Evolutionary conservation across 305 asterid species (phyloP), one percentile per base, ranked within the genome.

Genomic region (Ilex paraguariensis): DNA sequence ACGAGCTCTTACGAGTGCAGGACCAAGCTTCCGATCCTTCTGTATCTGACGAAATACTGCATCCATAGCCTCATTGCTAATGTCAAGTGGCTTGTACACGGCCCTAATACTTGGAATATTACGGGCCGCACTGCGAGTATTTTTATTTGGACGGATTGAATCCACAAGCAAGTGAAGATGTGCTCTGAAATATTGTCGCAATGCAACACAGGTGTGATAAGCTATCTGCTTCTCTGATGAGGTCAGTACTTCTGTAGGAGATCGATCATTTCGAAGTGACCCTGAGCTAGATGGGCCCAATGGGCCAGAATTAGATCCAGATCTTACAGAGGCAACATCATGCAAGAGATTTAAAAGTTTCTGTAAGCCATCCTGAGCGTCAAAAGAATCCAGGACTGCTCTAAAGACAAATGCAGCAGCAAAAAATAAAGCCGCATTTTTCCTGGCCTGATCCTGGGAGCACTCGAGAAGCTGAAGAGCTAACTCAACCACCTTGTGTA

Each of bases 141-240:
- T 84, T 81, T 82, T 94, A 68, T 75, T 76, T 42, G 99, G 99
- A 56, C 99, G 93, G 65, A 88, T 67, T n/a, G 91, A 85, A 73
- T 94, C 99, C 76, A 91, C 91, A 32, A 86, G 85, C 75, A 91
- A 76, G 62, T 85, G 85, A 64, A 94, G 85, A 73, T 94, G 98
- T 61, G 97, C 96, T 77, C 98, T 83, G 73, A 94, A 91, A 77
- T 94, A 94, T 74, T 87, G 96, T 10, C 96, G 79, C 66, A 94
- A 76, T 55, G 99, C 96, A 45, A 88, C 87, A 77, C 95, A 90
- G 45, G 96, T 88, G 75, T 91, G 99, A 74, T 83, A 91, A 65
- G 98, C 97, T 72, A 94, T 91, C 80, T 91, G 98, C 78, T 94
- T 94, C 79, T 91, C 97, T 40, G 95, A 87, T 62, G 95, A 85